Evolutionary conservation across 306 rosid genomes (phyloP), one percentile per base, ranked within the genome.

Genomic region (Carpinus fangiana): DNA sequence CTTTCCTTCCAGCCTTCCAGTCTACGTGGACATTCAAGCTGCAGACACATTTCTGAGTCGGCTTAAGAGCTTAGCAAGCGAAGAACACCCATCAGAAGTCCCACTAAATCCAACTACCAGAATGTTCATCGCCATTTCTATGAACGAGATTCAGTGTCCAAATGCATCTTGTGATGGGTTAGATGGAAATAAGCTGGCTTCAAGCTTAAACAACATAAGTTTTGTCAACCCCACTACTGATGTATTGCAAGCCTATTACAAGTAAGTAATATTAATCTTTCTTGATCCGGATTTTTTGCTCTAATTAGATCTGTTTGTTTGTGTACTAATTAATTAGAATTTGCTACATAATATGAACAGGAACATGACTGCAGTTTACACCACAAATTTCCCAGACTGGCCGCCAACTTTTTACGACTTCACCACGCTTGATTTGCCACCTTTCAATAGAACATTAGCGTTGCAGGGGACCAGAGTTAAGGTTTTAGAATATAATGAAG

Each of bases 161-260:
- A 70, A 81, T 43, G 17, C 43, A 23, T 45, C 75, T 8, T 82
- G 81, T 65, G 7, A 13, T 1, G 81, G 85, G 12, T 67, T 65
- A 0, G 0, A 45, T 72, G 5, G 8, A 2, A 82, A 31, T 13
- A 45, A 55, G 46, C 9, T 72, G 3, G 12, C 70, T 52, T 41
- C 85, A 3, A 72, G 78, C 48, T 45, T 82, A 13, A 82, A 82
- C 78, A 82, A 82, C 55, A 18, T 82, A 50, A 82, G 85, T 23
- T 82, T 82, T 11, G 64, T 12, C 45, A 54, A 18, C 18, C 78
- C 85, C 0, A 18, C 5, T 7, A 31, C 57, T 72, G 70, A 54
- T 72, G 16, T 82, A 38, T 13, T 82, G 60, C 78, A 62, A 18
- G 81, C 85, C 20, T 82, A 82, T n/a, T 76, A 75, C 23, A 5